These are phyloP conservation scores for Phytophthora brassicae DNA, from an alignment of 352 stramenopile species.

Conservation along the genomic window DNA sequence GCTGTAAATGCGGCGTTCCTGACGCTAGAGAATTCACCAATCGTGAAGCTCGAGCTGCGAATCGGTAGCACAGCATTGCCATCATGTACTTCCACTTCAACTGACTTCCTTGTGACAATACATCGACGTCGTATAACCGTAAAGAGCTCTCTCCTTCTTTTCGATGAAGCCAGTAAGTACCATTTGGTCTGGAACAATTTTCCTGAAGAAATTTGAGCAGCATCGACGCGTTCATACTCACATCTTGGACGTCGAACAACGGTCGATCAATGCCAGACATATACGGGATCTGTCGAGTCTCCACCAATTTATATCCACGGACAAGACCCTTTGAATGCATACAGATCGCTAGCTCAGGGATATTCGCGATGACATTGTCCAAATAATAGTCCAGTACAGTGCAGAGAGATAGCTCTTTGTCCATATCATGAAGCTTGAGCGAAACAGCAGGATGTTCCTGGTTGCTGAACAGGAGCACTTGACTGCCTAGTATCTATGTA, in stretches of 20 bases:
- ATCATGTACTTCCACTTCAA: constrained; percentile 93
- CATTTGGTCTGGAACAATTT: constrained; percentile 81
- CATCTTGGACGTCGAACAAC: constrained; percentile 84
- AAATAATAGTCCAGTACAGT: constrained; percentile 88
- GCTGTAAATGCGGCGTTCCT: constrained; percentile 57
- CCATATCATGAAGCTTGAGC: constrained; percentile 83
- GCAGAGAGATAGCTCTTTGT: constrained; percentile 79
- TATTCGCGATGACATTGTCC: constrained; percentile 88
- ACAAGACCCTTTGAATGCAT: constrained; percentile 87
- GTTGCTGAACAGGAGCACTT: constrained; percentile 85
- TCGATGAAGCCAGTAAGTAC: constrained; percentile 84
- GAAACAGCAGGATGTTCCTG: constrained; percentile 82
- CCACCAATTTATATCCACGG: constrained; percentile 83
- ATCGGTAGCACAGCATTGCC: constrained; percentile 88
- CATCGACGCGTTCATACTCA: constrained; percentile 87
- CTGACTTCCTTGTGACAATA: constrained; percentile 80
- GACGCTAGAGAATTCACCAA: constrained; percentile 61
- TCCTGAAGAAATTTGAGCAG: constrained; percentile 86
- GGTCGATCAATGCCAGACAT: constrained; percentile 60
- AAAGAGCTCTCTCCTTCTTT: constrained; percentile 80
- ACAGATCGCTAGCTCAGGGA: constrained; percentile 83
- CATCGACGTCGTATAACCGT: constrained; percentile 81
- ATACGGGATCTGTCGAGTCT: constrained; percentile 83
- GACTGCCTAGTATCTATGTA: constrained; percentile 80
- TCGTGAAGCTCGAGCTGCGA: constrained; percentile 68